Conservation (phyloP, 192 early-diverging fungal genomes). For the Entomortierella lignicola region DNA sequence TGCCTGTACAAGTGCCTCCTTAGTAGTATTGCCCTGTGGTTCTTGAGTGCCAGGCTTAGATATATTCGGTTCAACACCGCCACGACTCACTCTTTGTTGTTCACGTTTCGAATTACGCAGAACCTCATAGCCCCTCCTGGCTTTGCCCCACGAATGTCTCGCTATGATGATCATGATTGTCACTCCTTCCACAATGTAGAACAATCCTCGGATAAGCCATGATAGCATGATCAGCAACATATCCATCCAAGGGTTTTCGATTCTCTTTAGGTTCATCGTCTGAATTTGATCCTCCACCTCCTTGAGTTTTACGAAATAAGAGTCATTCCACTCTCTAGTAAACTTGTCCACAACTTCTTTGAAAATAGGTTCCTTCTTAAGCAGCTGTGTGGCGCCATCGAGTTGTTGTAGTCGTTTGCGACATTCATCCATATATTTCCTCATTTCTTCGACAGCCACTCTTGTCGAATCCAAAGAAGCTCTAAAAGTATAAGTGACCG, state of each 20-base stretch:
- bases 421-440: slow-evolving; percentile 29
- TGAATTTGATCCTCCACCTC: slow-evolving; percentile 54
- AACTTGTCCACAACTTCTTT: slow-evolving; percentile 52
- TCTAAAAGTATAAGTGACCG: slow-evolving; percentile 18
- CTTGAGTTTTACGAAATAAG: slow-evolving; percentile 46
- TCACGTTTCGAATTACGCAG: slow-evolving; percentile 17
- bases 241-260: slow-evolving; percentile 55
- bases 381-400: slow-evolving; percentile 25
- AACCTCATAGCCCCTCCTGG: slow-evolving; percentile 40
- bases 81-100: slow-evolving; percentile 4
- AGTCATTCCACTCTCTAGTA: slow-evolving; percentile 50
- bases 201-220: slow-evolving; percentile 47
- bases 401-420: slow-evolving; percentile 29
- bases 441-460: slow-evolving; percentile 39
- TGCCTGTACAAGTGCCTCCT: too few relatives aligned
- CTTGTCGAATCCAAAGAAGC: slow-evolving; percentile 28
- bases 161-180: slow-evolving; percentile 50
- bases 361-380: slow-evolving; percentile 36
- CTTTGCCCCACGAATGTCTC: slow-evolving; percentile 33
- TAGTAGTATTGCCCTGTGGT: neutral
- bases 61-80: neutral
- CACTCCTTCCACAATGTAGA: slow-evolving; percentile 48
- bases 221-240: slow-evolving; percentile 53
- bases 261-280: slow-evolving; percentile 49
- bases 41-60: neutral